Evolutionary conservation across 768 basidiomycete genomes (phyloP), one percentile per base, ranked within the genome.

Genomic region (Heimioporus sp.): DNA sequence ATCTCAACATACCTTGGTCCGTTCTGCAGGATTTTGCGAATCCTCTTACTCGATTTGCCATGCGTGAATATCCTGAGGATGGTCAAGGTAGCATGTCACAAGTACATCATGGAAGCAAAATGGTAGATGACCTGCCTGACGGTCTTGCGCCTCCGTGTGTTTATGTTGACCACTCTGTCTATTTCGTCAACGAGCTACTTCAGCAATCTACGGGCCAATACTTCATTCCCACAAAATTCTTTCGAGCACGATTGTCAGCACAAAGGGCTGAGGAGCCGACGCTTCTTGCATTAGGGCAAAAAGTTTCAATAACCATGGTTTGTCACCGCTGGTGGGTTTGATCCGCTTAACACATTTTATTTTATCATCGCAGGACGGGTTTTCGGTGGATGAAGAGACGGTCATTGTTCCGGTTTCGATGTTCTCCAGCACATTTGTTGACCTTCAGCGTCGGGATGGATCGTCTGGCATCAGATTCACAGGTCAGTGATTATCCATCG

Each of bases 51-150:
- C 53, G 44, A 1, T 53, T 54, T 10, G 20, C 54, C 3, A 66
- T 72, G 56, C 57, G 56, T 42, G 59, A 62, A 19, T 72, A 70
- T 40, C 65, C 69, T 2, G 58, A 66, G 43, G 65, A 68, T 28
- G 51, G 54, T 4, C 49, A 52, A 8, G 48, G 46, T 9, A 2
- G 16, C 1, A 61, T 69, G 46, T 61, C 49, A 0, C 56, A 72
- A 43, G 61, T 65, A 0, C 64, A 61, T 45, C 60, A 71, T 38
- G 60, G 61, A 3, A 47, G 24, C 0, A 72, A 72, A 28, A 69
- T 69, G 68, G 52, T 70, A 2, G 28, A 53, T 0, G 66, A 66
- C 21, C 60, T 66, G 16, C 67, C 63, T 2, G 54, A 69, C 10
- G 32, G 43, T 6, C 37, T 67, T 32, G 51, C 58, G 1, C 65